A percentile compares a stretch with the other conserved stretches of the same genome.
Evolutionary conservation across 306 rosid species (phyloP).

Genomic region (Arachis hypogaea): DNA sequence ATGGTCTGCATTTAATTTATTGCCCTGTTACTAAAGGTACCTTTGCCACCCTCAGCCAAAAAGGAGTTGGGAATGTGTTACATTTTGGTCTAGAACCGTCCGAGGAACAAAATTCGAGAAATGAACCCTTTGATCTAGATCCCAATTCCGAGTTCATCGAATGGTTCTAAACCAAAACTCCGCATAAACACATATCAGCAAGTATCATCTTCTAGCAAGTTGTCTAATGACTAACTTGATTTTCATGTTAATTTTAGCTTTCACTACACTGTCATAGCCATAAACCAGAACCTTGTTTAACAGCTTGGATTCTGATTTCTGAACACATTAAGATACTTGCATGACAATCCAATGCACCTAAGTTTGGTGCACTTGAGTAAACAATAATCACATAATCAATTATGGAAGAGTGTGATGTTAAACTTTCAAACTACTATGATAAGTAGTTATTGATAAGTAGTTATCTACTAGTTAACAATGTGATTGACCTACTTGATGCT

Average conservation of each 20-base stretch:
- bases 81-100: background rate
- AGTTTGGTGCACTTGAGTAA: background rate
- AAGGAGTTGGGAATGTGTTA: constrained; percentile 21
- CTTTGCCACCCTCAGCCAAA: background rate
- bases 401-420: background rate
- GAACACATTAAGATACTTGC: background rate
- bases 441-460: background rate
- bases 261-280: background rate
- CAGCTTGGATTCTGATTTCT: background rate
- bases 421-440: background rate
- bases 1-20: background rate
- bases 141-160: no score
- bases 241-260: constrained; percentile 11
- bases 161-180: no score
- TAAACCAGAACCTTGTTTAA: constrained; percentile 21
- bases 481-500: background rate
- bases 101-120: no score
- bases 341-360: background rate
- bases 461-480: background rate
- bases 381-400: background rate
- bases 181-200: no score
- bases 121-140: no score
- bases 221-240: background rate
- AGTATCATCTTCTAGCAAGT: background rate
- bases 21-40: constrained; percentile 25